Conservation (phyloP, 106 monocot species). For the Dioscorea alata region DNA sequence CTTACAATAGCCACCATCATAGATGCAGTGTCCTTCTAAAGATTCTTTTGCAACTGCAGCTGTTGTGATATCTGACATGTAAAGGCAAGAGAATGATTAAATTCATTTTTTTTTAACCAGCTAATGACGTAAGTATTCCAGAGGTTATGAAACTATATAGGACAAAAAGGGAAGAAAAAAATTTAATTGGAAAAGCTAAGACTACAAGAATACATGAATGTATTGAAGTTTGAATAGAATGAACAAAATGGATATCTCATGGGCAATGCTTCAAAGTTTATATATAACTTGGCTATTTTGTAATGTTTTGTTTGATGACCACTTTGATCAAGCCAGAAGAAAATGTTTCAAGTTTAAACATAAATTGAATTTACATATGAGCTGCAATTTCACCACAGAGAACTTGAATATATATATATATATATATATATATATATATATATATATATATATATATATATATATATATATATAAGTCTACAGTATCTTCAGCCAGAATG, state of each 20-base stretch:
- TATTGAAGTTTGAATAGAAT: not conserved
- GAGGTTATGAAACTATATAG: not conserved
- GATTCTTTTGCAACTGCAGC: conserved; percentile 89
- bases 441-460: too few species aligned
- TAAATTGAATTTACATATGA: not conserved
- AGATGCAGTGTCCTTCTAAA: conserved; percentile 97
- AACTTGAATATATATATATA: not conserved
- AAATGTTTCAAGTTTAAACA: not conserved
- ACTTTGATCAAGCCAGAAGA: not conserved
- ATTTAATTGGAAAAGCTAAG: not conserved
- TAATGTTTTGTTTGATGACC: not conserved
- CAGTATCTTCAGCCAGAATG: too few species aligned
- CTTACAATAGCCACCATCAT: conserved; percentile 98
- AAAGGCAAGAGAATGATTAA: not conserved
- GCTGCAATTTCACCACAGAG: not conserved
- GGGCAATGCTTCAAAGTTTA: not conserved
- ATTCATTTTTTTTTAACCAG: not conserved
- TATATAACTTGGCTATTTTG: not conserved
- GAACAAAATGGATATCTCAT: not conserved
- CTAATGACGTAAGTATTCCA: not conserved
- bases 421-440: too few species aligned
- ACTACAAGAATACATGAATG: not conserved
- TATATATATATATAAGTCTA: too few species aligned
- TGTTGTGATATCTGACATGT: conserved; percentile 56
- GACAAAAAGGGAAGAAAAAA: not conserved